Evolutionary conservation across 768 basidiomycete species (phyloP).

Genomic region (Hebeloma cylindrosporum): DNA sequence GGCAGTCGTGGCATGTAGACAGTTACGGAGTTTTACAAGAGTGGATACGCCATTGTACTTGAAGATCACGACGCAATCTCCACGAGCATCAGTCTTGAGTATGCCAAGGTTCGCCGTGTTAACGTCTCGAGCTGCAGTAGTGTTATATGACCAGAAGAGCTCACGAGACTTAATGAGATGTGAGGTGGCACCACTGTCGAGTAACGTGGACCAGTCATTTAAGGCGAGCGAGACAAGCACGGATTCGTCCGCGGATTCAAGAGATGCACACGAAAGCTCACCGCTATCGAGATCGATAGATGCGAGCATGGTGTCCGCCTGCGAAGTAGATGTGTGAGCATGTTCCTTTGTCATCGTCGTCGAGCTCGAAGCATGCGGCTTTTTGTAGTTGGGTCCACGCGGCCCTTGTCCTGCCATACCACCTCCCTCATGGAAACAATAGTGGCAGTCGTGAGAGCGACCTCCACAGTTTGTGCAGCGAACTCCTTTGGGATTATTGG

Average conservation of each 20-base stretch:
- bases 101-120: conserved; percentile 3
- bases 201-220: too few relatives aligned
- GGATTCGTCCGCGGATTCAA: background rate
- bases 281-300: too few relatives aligned
- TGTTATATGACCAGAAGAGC: background rate
- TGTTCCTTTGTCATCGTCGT: too few relatives aligned
- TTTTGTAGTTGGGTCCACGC: too few relatives aligned
- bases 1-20: conserved; percentile 5
- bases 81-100: background rate
- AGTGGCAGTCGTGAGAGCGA: background rate
- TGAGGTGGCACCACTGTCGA: too few relatives aligned
- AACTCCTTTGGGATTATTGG: background rate
- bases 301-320: too few relatives aligned
- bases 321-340: too few relatives aligned
- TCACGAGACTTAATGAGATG: background rate
- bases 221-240: background rate
- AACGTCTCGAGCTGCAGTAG: background rate
- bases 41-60: background rate
- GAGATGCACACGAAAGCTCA: too few relatives aligned
- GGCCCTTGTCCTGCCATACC: conserved; percentile 5
- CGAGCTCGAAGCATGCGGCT: too few relatives aligned
- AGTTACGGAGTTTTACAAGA: background rate
- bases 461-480: background rate
- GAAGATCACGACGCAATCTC: background rate
- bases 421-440: background rate